Conservation (phyloP, 306 rosid genomes). For the Mimosa bimucronata region DNA sequence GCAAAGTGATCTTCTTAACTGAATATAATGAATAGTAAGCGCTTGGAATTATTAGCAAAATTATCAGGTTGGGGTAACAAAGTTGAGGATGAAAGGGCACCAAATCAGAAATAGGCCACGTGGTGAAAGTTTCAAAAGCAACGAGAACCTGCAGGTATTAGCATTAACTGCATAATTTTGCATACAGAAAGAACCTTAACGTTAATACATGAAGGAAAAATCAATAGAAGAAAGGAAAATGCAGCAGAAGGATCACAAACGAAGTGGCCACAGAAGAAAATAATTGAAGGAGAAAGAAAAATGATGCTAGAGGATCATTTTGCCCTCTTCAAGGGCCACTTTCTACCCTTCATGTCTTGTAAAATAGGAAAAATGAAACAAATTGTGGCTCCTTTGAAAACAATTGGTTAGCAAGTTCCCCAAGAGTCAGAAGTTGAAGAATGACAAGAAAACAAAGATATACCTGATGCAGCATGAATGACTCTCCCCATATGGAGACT, state of each 20-base stretch:
- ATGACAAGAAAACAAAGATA: constrained; percentile 22
- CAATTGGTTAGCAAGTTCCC: background rate
- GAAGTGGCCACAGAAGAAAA: background rate
- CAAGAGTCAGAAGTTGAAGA: background rate
- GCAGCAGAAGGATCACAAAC: background rate
- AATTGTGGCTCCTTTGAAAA: constrained; percentile 8
- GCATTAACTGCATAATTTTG: background rate
- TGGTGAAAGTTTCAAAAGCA: background rate
- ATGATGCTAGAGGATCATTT: background rate
- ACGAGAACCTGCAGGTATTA: background rate
- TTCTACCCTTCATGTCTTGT: background rate
- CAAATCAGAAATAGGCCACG: background rate
- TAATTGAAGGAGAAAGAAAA: background rate
- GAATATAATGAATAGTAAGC: background rate
- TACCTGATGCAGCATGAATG: constrained; percentile 98
- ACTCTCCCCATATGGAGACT: constrained; percentile 87
- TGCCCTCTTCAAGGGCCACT: constrained; percentile 4
- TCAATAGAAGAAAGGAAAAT: background rate
- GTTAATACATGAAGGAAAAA: background rate
- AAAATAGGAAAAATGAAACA: background rate
- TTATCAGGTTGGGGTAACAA: background rate
- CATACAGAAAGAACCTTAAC: background rate
- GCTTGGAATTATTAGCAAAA: background rate
- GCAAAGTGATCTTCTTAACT: background rate
- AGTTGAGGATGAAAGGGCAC: background rate